Percentiles rank a stretch among this genome's conserved stretches.
Conservation (phyloP, 2,329 filamentous ascomycete species). For the Penicillium sp. region DNA sequence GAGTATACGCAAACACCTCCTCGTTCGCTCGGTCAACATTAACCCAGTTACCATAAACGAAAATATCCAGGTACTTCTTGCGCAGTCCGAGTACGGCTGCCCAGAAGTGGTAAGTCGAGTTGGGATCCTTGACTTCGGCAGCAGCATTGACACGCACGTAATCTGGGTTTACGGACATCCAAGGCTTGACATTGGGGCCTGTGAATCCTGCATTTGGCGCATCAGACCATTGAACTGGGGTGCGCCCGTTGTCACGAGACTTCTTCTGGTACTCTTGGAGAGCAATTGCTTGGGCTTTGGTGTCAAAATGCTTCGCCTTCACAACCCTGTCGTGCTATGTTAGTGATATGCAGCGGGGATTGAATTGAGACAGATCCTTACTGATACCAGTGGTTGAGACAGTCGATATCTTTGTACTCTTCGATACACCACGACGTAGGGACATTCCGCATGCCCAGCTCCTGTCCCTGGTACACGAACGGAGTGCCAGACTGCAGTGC, state of each 20-base stretch:
- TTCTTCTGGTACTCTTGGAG: conserved; percentile 38
- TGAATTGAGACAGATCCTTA: conserved; percentile 22
- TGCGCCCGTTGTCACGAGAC: conserved; percentile 62
- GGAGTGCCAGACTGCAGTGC: conserved; percentile 57
- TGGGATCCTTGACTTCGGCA: conserved; percentile 33
- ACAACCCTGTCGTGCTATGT: conserved; percentile 25
- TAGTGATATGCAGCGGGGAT: not conserved
- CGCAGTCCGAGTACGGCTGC: conserved; percentile 54
- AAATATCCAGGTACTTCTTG: conserved; percentile 57
- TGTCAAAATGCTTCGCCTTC: conserved; percentile 25
- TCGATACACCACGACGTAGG: conserved; percentile 56
- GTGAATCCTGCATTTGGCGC: conserved; percentile 61
- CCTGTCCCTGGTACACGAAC: conserved; percentile 66
- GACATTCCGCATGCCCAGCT: conserved; percentile 62
- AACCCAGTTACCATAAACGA: conserved; percentile 63
- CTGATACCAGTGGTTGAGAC: conserved; percentile 53
- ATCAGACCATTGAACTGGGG: conserved; percentile 67
- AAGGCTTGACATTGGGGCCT: conserved; percentile 50
- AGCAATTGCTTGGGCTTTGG: conserved; percentile 26
- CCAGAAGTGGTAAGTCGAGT: conserved; percentile 59
- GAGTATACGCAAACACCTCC: conserved; percentile 55
- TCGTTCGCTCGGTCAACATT: conserved; percentile 50
- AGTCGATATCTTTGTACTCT: conserved; percentile 65
- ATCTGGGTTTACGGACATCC: conserved; percentile 66
- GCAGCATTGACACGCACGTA: conserved; percentile 60